These are phyloP conservation scores for Lactifluus volemus DNA, from an alignment of 768 basidiomycete genomes.

Conservation along the genomic window DNA sequence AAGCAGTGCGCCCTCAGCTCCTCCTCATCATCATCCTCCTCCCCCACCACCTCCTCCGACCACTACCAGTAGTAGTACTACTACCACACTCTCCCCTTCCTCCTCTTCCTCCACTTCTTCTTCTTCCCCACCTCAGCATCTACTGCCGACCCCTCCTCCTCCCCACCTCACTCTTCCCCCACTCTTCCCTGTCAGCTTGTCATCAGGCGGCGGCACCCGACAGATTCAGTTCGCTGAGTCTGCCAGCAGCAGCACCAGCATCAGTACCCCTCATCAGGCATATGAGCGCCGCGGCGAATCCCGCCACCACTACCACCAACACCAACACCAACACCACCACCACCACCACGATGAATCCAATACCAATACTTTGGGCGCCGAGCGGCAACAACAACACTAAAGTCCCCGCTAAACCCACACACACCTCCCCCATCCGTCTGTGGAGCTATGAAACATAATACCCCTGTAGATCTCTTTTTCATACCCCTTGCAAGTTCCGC, in stretches of 20 bases:
- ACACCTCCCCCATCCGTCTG: no score
- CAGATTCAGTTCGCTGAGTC: slow-evolving; percentile 4
- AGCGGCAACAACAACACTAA: background rate
- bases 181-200: background rate
- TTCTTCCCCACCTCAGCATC: no score
- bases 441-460: no score
- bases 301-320: no score
- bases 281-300: background rate
- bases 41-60: background rate
- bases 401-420: background rate
- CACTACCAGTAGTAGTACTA: background rate
- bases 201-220: background rate
- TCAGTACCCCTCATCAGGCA: background rate
- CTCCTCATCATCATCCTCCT: background rate
- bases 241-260: background rate
- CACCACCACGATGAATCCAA: background rate
- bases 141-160: background rate
- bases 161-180: background rate
- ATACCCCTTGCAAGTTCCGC: background rate
- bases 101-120: no score
- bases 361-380: background rate
- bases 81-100: background rate
- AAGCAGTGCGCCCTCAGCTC: slow-evolving; percentile 26
- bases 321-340: background rate
- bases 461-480: background rate